Evolutionary conservation across 495 filamentous ascomycete species (phyloP).

Genomic region (Penicilliopsis zonata): DNA sequence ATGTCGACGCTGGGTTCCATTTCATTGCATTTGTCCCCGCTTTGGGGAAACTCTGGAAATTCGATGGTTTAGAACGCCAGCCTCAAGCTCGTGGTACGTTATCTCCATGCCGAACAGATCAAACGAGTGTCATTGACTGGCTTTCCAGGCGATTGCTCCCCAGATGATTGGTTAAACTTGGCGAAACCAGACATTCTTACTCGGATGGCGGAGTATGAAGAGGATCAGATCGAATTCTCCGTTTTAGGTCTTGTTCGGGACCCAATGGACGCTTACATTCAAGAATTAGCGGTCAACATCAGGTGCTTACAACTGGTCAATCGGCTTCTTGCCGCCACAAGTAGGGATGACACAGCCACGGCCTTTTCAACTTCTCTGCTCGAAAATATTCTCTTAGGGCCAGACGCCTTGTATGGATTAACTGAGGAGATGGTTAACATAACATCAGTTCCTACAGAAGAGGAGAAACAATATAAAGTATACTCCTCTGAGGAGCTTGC

Average conservation of each 20-base stretch:
- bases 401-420: slow-evolving; percentile 21
- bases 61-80: slow-evolving; percentile 72
- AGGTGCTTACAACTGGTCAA: slow-evolving; percentile 23
- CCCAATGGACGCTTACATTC: slow-evolving; percentile 29
- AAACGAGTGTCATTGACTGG: slow-evolving; percentile 1
- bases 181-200: slow-evolving; percentile 33
- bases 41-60: slow-evolving; percentile 65
- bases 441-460: slow-evolving; percentile 8
- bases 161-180: slow-evolving; percentile 37
- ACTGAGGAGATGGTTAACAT: slow-evolving; percentile 20
- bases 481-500: slow-evolving; percentile 15
- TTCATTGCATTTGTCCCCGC: slow-evolving; percentile 85
- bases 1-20: slow-evolving; percentile 54
- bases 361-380: slow-evolving; percentile 1
- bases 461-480: slow-evolving; percentile 8
- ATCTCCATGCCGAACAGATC: not conserved
- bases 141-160: slow-evolving; percentile 19
- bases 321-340: slow-evolving; percentile 15
- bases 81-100: slow-evolving; percentile 59
- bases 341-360: not conserved
- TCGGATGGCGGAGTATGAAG: slow-evolving; percentile 40
- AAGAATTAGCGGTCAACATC: slow-evolving; percentile 35
- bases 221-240: slow-evolving; percentile 45
- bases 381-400: slow-evolving; percentile 17
- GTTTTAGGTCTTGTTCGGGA: slow-evolving; percentile 42